phyloP scores from a whole-genome alignment of 768 basidiomycete species.

The Chlorophyllum brunneum region DNA sequence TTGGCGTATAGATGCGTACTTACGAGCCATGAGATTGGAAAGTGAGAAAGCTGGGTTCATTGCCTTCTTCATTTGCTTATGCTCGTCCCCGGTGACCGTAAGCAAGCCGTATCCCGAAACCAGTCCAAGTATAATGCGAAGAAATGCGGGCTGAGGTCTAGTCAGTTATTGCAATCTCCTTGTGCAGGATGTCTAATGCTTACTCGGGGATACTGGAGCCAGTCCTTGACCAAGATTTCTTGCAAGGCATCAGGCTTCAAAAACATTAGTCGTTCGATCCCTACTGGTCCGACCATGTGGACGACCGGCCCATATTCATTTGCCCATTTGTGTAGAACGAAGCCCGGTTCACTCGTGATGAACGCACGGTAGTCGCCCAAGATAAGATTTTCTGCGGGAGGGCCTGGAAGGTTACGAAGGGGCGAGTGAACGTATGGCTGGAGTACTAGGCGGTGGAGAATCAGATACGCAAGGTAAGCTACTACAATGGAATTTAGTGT shows the following conservation, averaged over 20 bases:
- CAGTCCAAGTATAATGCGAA: slow-evolving; percentile 37
- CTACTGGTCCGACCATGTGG: slow-evolving; percentile 41
- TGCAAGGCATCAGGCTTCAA: slow-evolving; percentile 41
- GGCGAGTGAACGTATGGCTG: slow-evolving; percentile 28
- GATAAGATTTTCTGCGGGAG: slow-evolving; percentile 23
- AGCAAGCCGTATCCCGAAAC: slow-evolving; percentile 43
- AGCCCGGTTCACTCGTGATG: slow-evolving; percentile 35
- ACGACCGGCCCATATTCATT: slow-evolving; percentile 42
- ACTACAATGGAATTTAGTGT: background rate
- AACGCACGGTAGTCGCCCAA: slow-evolving; percentile 37
- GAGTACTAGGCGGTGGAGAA: slow-evolving; percentile 25
- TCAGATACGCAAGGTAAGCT: slow-evolving; percentile 2
- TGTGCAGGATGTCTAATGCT: slow-evolving; percentile 7
- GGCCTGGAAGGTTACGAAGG: slow-evolving; percentile 24
- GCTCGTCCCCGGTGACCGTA: slow-evolving; percentile 45
- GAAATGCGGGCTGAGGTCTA: slow-evolving; percentile 33
- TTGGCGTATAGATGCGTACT: slow-evolving; percentile 13
- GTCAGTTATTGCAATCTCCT: background rate
- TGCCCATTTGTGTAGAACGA: slow-evolving; percentile 42
- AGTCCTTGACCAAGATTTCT: slow-evolving; percentile 39
- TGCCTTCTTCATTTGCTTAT: slow-evolving; percentile 44
- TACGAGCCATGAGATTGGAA: slow-evolving; percentile 36
- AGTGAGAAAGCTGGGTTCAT: slow-evolving; percentile 54
- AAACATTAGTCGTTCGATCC: slow-evolving; percentile 42
- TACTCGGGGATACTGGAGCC: slow-evolving; percentile 43